These are phyloP conservation scores for Baorangia bicolor DNA, from an alignment of 768 basidiomycete species.

Conservation along the genomic window DNA sequence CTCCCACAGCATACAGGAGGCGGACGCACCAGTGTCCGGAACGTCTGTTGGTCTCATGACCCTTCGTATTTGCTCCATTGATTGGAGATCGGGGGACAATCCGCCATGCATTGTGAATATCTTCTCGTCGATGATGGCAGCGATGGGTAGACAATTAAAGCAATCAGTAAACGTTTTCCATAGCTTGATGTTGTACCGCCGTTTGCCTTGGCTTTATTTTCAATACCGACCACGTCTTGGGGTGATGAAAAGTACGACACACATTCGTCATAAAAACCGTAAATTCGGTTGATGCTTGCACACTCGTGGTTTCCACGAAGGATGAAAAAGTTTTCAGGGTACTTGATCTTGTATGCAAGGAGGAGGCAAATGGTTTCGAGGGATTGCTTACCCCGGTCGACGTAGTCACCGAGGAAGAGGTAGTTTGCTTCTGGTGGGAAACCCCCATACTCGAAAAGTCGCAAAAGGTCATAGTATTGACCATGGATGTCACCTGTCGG, in stretches of 20 bases:
- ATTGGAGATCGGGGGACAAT: conserved; percentile 94
- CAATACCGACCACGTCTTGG: conserved; percentile 2
- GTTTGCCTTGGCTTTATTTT: conserved; percentile 71
- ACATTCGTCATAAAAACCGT: conserved; percentile 99
- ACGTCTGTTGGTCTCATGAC: conserved; percentile 99
- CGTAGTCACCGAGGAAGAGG: conserved; percentile 99
- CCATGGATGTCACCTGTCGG: conserved; percentile 93
- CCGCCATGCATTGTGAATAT: conserved; percentile 99
- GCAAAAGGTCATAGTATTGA: conserved; percentile 97
- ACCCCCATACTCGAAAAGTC: conserved; percentile 98
- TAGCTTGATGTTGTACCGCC: conserved; percentile 99
- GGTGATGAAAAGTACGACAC: conserved; percentile 34
- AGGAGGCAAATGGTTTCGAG: conserved; percentile 99
- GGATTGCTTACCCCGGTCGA: conserved; percentile 98
- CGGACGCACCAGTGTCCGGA: conserved; percentile 83
- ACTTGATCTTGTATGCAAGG: conserved; percentile 99
- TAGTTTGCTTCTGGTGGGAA: conserved; percentile 99
- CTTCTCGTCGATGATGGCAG: conserved; percentile 99
- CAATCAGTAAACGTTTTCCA: conserved; percentile 99
- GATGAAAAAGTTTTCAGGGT: conserved; percentile 99
- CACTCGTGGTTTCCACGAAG: conserved; percentile 99
- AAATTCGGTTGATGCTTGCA: conserved; percentile 99
- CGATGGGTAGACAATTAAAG: conserved; percentile 99
- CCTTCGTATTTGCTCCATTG: conserved; percentile 99
- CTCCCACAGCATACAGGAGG: background rate